A percentile compares a stretch with the other conserved stretches of the same genome.
phyloP scores from a whole-genome alignment of 371 early-diverging fungal species.

The Rhizopus stolonifer region DNA sequence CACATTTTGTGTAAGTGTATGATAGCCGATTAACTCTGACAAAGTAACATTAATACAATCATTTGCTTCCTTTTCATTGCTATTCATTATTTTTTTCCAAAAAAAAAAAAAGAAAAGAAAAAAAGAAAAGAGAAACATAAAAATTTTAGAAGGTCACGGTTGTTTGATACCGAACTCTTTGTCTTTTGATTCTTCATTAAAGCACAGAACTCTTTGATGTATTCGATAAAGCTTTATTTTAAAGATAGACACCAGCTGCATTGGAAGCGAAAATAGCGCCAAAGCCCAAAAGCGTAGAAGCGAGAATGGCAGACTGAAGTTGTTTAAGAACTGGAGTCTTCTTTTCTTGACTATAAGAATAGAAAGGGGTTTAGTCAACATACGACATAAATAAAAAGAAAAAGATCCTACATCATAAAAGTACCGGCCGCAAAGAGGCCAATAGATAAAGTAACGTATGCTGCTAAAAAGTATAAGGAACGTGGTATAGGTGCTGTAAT shows the following conservation, averaged over 20 bases:
- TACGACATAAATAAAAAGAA: not conserved
- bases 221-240: slow-evolving; percentile 6
- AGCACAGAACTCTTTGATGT: not conserved
- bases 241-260: slow-evolving; percentile 49
- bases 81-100: not conserved
- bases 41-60: slow-evolving; percentile 2
- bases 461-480: slow-evolving; percentile 29
- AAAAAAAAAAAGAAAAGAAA: not conserved
- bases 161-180: too few species aligned
- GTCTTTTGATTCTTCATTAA: too few species aligned
- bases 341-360: slow-evolving; percentile 30
- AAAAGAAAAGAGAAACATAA: not conserved
- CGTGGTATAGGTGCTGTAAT: slow-evolving; percentile 35
- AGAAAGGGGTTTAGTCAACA: too few species aligned
- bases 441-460: slow-evolving; percentile 25
- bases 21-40: not conserved
- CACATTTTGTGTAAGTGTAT: not conserved
- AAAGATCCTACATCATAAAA: slow-evolving; percentile 41
- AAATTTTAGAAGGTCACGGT: not conserved
- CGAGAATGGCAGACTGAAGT: slow-evolving; percentile 35
- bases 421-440: slow-evolving; percentile 39
- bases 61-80: not conserved
- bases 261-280: slow-evolving; percentile 48
- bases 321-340: slow-evolving; percentile 40
- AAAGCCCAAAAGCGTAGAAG: slow-evolving; percentile 46